Evolutionary conservation across 495 filamentous ascomycete genomes (phyloP).

Genomic region (Penicillium bovifimosum): DNA sequence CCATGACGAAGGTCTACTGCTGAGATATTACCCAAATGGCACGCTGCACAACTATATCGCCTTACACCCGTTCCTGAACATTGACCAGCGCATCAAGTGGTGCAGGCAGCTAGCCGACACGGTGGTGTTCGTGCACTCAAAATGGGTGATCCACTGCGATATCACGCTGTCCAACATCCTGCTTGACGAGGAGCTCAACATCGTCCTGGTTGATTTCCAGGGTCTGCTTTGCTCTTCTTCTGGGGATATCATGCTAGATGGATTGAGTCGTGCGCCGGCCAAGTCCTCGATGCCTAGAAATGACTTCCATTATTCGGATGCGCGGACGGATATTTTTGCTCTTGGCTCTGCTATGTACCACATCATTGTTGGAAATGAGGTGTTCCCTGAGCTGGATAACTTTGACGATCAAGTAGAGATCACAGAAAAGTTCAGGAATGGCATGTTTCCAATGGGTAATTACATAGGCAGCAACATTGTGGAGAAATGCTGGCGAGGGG

Average conservation of each 20-base stretch:
- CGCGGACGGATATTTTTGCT: conserved; percentile 22
- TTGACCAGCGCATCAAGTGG: not conserved
- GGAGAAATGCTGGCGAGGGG: conserved; percentile 12
- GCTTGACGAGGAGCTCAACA: conserved; percentile 18
- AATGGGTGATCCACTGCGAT: conserved; percentile 13
- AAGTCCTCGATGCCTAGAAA: conserved; percentile 19
- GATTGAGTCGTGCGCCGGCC: conserved; percentile 9
- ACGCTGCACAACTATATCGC: conserved; percentile 9
- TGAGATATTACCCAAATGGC: conserved; percentile 16
- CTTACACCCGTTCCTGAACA: not conserved
- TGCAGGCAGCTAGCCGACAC: not conserved
- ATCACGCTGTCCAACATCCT: conserved; percentile 15
- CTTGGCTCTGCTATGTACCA: conserved; percentile 19
- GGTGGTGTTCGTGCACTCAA: not conserved
- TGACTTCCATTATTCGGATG: conserved; percentile 2
- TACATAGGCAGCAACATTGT: conserved; percentile 7
- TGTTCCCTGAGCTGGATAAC: conserved; percentile 18
- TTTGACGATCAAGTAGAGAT: conserved; percentile 9
- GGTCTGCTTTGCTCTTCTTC: conserved; percentile 6
- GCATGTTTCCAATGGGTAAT: not conserved
- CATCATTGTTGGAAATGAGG: conserved; percentile 13
- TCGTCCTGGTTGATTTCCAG: conserved; percentile 17
- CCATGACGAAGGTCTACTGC: conserved; percentile 10
- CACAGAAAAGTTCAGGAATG: not conserved
- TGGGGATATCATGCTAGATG: conserved; percentile 9